Percentiles rank a stretch among this genome's conserved stretches.
Evolutionary conservation across 495 filamentous ascomycete genomes (phyloP).

Genomic region (Beverwykella pulmonaria): DNA sequence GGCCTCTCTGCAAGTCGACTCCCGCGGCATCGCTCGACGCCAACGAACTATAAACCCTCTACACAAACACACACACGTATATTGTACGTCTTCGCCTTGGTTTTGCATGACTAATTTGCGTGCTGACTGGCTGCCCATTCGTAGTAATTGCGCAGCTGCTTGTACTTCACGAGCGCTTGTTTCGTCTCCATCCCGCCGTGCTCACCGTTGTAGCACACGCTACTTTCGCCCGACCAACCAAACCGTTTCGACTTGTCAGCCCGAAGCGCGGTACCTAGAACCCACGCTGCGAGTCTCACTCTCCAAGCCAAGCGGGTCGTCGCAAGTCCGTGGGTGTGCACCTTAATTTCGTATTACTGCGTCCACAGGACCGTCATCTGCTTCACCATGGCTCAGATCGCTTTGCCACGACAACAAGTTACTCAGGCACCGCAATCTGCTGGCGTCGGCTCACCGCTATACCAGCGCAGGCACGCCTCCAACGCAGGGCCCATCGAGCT

Average conservation of each 20-base stretch:
- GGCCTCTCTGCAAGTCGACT: constrained; percentile 29
- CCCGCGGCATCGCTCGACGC: background rate
- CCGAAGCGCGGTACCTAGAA: constrained; percentile 25
- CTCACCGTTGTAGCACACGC: constrained; percentile 29
- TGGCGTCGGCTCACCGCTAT: constrained; percentile 39
- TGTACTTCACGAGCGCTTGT: constrained; percentile 37
- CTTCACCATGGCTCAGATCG: constrained; percentile 41
- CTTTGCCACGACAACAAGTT: constrained; percentile 38
- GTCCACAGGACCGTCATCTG: constrained; percentile 23
- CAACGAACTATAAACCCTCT: constrained; percentile 1
- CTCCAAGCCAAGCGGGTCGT: constrained; percentile 14
- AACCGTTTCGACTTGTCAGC: constrained; percentile 8
- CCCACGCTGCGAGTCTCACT: constrained; percentile 23
- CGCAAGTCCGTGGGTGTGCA: constrained; percentile 16
- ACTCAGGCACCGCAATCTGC: constrained; percentile 27
- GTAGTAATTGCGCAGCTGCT: constrained; percentile 35
- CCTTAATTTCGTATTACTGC: constrained; percentile 34
- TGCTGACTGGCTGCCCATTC: constrained; percentile 27
- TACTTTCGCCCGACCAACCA: constrained; percentile 27
- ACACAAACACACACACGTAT: constrained; percentile 1
- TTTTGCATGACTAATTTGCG: constrained; percentile 2
- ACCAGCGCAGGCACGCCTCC: constrained; percentile 30
- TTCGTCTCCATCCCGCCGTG: constrained; percentile 35
- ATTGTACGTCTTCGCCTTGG: constrained; percentile 8
- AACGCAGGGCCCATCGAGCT: constrained; percentile 37